Percentiles rank a stretch among this genome's conserved stretches.
Conservation (phyloP, 345 rosid species). For the Cardamine occulta region DNA sequence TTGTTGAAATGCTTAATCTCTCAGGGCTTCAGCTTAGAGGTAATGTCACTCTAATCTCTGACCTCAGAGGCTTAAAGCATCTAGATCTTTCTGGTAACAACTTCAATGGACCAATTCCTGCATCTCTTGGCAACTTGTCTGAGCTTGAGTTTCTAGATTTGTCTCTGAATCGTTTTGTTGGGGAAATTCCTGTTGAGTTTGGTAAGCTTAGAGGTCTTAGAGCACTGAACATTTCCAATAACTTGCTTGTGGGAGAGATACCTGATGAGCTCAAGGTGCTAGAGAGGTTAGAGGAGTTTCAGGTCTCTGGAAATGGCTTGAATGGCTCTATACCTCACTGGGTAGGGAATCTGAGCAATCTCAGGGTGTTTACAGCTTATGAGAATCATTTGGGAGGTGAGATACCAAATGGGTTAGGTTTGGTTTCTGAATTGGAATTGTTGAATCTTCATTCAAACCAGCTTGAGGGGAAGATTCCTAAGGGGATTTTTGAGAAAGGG, state of each 20-base stretch:
- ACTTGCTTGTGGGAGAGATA: conserved; percentile 70
- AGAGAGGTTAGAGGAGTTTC: conserved; percentile 68
- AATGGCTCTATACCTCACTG: conserved; percentile 73
- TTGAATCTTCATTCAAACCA: conserved; percentile 92
- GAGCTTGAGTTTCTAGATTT: conserved; percentile 81
- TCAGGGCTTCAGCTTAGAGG: conserved; percentile 82
- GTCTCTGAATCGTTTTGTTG: conserved; percentile 69
- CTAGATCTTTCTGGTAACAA: conserved; percentile 68
- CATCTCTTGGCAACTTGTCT: conserved; percentile 62
- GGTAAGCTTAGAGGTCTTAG: conserved; percentile 61
- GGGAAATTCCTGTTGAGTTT: conserved; percentile 67
- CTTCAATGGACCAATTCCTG: conserved; percentile 74
- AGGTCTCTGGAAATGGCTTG: conserved; percentile 67
- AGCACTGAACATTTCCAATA: conserved; percentile 63
- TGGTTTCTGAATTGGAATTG: conserved; percentile 61
- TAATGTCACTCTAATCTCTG: conserved; percentile 67
- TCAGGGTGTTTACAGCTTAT: conserved; percentile 69
- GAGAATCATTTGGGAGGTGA: conserved; percentile 66
- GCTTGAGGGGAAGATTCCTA: conserved; percentile 79
- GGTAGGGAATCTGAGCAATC: conserved; percentile 68
- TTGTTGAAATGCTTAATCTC: conserved; percentile 77
- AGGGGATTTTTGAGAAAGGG: conserved; percentile 75
- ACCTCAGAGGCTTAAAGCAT: conserved; percentile 66
- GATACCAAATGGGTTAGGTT: conserved; percentile 72
- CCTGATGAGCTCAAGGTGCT: conserved; percentile 64